phyloP scores from a whole-genome alignment of 2,329 filamentous ascomycete genomes.

The Geosmithia flava region DNA sequence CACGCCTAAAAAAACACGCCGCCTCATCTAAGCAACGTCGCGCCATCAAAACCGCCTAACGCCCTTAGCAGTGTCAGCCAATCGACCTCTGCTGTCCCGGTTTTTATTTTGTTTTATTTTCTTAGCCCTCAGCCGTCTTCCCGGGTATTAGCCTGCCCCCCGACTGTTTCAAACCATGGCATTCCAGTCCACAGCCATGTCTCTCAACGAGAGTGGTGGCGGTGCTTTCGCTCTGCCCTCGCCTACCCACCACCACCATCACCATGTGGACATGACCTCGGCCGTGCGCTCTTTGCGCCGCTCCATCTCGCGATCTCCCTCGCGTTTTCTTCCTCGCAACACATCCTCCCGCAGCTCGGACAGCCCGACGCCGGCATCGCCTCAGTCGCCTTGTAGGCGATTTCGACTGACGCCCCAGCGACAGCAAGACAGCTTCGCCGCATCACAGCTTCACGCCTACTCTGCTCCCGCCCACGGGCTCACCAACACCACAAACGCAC shows the following conservation, averaged over 20 bases:
- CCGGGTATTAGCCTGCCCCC: too few species aligned
- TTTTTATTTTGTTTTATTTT: not conserved
- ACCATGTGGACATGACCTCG: slow-evolving; percentile 71
- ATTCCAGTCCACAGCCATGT: slow-evolving; percentile 1
- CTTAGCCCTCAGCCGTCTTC: too few species aligned
- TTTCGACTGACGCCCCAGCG: slow-evolving; percentile 21
- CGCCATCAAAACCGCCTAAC: too few species aligned
- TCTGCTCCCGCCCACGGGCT: slow-evolving; percentile 16
- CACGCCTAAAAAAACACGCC: not conserved
- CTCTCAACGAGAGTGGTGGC: slow-evolving; percentile 28
- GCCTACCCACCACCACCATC: slow-evolving; percentile 67
- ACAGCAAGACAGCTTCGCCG: slow-evolving; percentile 11
- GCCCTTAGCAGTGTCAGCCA: not conserved
- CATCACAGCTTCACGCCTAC: slow-evolving; percentile 15
- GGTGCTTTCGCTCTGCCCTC: slow-evolving; percentile 80
- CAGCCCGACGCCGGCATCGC: slow-evolving; percentile 28
- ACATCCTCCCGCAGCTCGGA: slow-evolving; percentile 36
- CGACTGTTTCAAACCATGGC: not conserved
- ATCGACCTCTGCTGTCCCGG: not conserved
- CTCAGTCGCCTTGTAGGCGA: slow-evolving; percentile 39
- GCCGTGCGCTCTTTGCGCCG: slow-evolving; percentile 74
- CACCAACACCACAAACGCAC: slow-evolving; percentile 24
- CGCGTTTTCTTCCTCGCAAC: slow-evolving; percentile 58
- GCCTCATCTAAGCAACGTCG: not conserved
- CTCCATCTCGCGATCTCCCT: slow-evolving; percentile 87